Base-by-base conservation (phyloP, 169 alveolate genomes). In the Cryptosporidium sp. region DNA sequence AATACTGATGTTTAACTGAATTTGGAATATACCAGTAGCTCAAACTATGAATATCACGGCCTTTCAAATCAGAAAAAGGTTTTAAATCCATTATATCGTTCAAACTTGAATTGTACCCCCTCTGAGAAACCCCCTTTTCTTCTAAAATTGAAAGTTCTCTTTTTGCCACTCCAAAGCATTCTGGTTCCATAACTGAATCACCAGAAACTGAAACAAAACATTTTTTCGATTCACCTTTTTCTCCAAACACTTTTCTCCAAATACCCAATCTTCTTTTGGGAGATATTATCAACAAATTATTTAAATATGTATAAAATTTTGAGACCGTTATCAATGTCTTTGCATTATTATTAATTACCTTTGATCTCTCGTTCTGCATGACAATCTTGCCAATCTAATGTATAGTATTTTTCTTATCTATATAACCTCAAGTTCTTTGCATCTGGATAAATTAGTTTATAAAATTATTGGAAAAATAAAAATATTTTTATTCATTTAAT, bases 241-340 rank as follows among this genome's bases (percentile, higher is more conserved):
- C 75, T 23, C 37, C 75, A 58, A 33, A 62, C 8, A 44, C 67
- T 67, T 35, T 80, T 62, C 89, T 80, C 89, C 89, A 80, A 60
- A 80, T 60, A 33, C 89, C 89, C 4, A 80, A 21, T 39, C 89
- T 80, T 80, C 89, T 80, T 35, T 21, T 80, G 42, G 73, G 75
- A 21, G 33, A 21, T 21, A 80, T 33, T 39, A 65, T 80, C 29
- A 80, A n/a, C 18, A 80, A 51, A 42, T 53, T 80, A 16, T 80
- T 80, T 18, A 80, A 51, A 18, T 80, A 42, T 23, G 75, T 37
- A 56, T 80, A 80, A 26, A 45, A 70, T 18, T 70, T 45, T n/a
- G 58, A 45, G 42, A 21, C 65, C 18, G 60, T 44, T 70, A n/a
- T 70, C 12, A 70, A 45, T 44, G 23, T 29, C 5, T 70, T 70